Conservation (phyloP, 306 rosid species). For the Herpetospermum pedunculosum region DNA sequence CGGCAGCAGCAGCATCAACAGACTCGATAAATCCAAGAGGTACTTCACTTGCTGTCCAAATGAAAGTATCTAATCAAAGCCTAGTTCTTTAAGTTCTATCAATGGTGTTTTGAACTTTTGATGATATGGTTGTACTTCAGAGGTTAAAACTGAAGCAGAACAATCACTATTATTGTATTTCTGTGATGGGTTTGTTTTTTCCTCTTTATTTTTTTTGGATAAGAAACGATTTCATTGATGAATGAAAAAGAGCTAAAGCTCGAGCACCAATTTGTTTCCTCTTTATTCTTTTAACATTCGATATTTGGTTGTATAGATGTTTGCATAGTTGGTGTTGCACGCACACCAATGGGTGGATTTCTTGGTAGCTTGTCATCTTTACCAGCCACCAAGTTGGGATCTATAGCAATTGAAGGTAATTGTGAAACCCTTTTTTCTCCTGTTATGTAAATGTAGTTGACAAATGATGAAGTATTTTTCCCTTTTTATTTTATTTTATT, state of each 20-base stretch:
- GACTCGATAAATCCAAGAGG: slow-evolving; percentile 75
- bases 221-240: no score
- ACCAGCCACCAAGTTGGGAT: slow-evolving; percentile 86
- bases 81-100: background rate
- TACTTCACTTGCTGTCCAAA: slow-evolving; percentile 14
- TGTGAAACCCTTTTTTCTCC: background rate
- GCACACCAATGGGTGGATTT: slow-evolving; percentile 95
- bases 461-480: background rate
- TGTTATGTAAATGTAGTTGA: background rate
- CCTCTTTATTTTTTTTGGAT: background rate
- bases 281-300: background rate
- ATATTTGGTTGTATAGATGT: slow-evolving; percentile 51
- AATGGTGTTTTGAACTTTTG: background rate
- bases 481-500: no score
- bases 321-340: slow-evolving; percentile 90
- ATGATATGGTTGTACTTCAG: background rate
- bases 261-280: no score
- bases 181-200: background rate
- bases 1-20: slow-evolving; percentile 35
- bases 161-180: background rate
- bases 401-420: slow-evolving; percentile 79
- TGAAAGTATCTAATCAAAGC: background rate
- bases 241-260: no score
- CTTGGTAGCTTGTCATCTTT: slow-evolving; percentile 81
- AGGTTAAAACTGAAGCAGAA: background rate